Evolutionary conservation across 2,329 filamentous ascomycete species (phyloP), one percentile per base, ranked within the genome.

Genomic region (Phoma herbarum): DNA sequence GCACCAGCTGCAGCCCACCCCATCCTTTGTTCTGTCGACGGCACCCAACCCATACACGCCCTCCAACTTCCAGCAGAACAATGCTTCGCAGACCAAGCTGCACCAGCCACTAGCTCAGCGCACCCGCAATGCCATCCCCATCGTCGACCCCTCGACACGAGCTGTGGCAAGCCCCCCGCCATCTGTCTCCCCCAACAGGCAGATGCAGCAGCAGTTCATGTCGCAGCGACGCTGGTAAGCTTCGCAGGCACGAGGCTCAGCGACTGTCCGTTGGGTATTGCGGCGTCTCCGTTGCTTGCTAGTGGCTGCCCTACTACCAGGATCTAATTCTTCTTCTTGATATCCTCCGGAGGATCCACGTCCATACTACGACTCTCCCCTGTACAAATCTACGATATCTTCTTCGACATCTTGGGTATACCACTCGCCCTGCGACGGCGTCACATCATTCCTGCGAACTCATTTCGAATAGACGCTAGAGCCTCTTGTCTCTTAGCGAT

Each of bases 91-190:
- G 79, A 83, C 94, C 70, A 97, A 96, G 82, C 84, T 96, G 63
- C 92, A 97, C 80, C 94, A 97, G 83, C 92, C 93, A 61, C 85
- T 93, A 62, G 92, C 93, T 62, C 92, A 93, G 64, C 91, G 95
- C 68, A 88, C 90, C 58, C 92, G 93, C 79, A 98, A 97, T 78
- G 92, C 95, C 73, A 98, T 98, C 68, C 94, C 94, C 59, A 99
- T 99, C 77, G 92, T 98, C 80, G 96, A 99, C 84, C 95, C 95
- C 53, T 91, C 87, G 68, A 97, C 94, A 57, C 93, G 95, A 74
- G 88, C 93, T 73, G 90, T 97, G 83, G 89, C 92, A 56, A 96
- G 92, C 82, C 94, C 94, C 67, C 92, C 94, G 25, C 89, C 89
- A 62, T 88, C 85, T 65, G 84, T 89, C 73, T 88, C 86, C 55